Evolutionary conservation across 768 basidiomycete genomes (phyloP), one percentile per base, ranked within the genome.

Genomic region (Tephrocybe sp.): DNA sequence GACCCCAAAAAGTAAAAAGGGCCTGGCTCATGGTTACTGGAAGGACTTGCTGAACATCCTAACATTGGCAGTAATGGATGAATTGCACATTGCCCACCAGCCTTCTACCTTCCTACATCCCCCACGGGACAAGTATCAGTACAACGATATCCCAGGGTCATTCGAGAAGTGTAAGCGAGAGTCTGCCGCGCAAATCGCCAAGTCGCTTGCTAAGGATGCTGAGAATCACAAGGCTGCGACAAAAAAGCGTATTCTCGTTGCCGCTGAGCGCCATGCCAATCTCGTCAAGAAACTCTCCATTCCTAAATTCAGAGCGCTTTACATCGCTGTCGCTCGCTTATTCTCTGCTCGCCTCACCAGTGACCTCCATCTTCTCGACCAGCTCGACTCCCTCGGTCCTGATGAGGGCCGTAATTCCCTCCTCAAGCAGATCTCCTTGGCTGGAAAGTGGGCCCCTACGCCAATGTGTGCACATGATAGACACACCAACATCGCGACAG

Each of bases 21-120:
- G 58, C 25, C 48, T 63, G 17, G 53, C 71, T 11, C 86, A 89
- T 43, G 87, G 87, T 0, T 87, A 84, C 59, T 89, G 85, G 83
- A 88, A 90, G 61, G 88, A 89, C 57, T 72, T 88, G 18, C 75
- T 87, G 46, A 84, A 87, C 45, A 81, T 90, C 43, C 70, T 89
- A 4, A 74, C 79, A 3, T 73, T 90, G 24, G 83, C 81, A 10
- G 73, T 81, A 1, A 63, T 74, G 14, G 78, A 75, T 51, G 71
- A 87, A 53, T 74, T 88, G 18, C 55, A 59, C 39, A 56, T 59
- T 34, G 53, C 58, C n/a, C 1, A 39, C 30, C 33, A 44, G 25
- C 48, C 28, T 15, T 48, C 66, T 24, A 62, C 32, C 52, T 73
- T 65, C 60, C 68, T 68, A 24, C 72, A 73, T 48, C 51, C 60